Conservation (phyloP, 1,284 basidiomycete genomes). For the Gymnopus androsaceus region DNA sequence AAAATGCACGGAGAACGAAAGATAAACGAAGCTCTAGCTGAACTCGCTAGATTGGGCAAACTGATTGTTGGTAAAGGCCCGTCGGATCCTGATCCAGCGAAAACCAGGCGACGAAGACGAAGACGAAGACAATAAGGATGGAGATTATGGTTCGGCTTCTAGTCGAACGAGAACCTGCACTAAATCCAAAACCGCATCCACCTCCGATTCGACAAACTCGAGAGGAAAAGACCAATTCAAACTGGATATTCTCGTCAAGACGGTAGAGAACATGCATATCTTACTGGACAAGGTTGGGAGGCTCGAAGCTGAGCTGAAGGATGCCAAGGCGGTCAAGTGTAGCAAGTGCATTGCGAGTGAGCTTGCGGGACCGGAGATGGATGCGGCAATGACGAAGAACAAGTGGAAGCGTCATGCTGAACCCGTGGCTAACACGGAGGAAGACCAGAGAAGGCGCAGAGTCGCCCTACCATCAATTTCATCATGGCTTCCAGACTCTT, state of each 20-base stretch:
- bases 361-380: too few relatives aligned
- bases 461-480: conserved; percentile 12
- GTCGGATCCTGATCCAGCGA: conserved; percentile 6
- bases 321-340: conserved; percentile 22
- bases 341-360: neutral
- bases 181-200: conserved; percentile 25
- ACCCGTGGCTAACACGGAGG: too few relatives aligned
- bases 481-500: conserved; percentile 39
- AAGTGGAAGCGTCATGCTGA: neutral
- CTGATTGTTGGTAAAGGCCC: too few relatives aligned
- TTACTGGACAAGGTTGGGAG: conserved; percentile 51
- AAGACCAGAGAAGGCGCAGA: conserved; percentile 1
- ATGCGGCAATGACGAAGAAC: too few relatives aligned
- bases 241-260: conserved; percentile 75
- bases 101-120: conserved; percentile 24
- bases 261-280: conserved; percentile 69
- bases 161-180: conserved; percentile 12
- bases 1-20: conserved; percentile 80
- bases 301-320: conserved; percentile 31
- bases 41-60: conserved; percentile 24
- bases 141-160: conserved; percentile 21
- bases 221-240: conserved; percentile 74
- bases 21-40: conserved; percentile 78
- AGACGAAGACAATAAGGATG: conserved; percentile 32
- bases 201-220: conserved; percentile 8